Evolutionary conservation across 2,329 filamentous ascomycete species (phyloP).

Genomic region (Penicillium sp.): DNA sequence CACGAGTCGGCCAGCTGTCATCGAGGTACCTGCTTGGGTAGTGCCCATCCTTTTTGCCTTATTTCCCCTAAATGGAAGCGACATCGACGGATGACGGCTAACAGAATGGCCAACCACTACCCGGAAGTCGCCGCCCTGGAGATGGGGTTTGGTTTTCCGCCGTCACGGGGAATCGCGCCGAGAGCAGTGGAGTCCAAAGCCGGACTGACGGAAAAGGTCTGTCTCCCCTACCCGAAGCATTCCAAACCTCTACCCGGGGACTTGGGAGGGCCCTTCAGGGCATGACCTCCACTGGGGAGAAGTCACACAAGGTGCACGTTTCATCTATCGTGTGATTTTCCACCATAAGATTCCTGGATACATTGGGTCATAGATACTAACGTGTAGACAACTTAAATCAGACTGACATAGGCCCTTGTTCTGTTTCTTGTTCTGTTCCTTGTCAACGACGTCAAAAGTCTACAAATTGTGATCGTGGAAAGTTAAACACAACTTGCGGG

Average conservation of each 20-base stretch:
- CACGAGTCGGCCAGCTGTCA: constrained; percentile 29
- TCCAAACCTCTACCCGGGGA: constrained; percentile 15
- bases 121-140: background rate
- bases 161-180: constrained; percentile 2
- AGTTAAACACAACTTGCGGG: background rate
- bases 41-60: background rate
- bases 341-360: background rate
- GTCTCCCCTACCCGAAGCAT: constrained; percentile 8
- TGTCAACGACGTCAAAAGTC: background rate
- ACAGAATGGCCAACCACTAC: constrained; percentile 1
- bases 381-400: background rate
- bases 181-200: constrained; percentile 4
- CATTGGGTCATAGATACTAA: background rate
- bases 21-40: constrained; percentile 2
- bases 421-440: background rate
- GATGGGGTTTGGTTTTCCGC: background rate
- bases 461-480: background rate
- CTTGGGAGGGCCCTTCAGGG: constrained; percentile 16
- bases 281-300: constrained; percentile 6
- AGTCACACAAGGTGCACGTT: constrained; percentile 29
- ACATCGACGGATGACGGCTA: constrained; percentile 6
- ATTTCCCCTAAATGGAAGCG: background rate
- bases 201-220: constrained; percentile 13
- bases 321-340: constrained; percentile 33
- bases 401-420: background rate